A percentile compares a stretch with the other conserved stretches of the same genome.
These are phyloP conservation scores for Talaromyces rugulosus DNA, from an alignment of 2,329 filamentous ascomycete genomes.

Conservation along the genomic window DNA sequence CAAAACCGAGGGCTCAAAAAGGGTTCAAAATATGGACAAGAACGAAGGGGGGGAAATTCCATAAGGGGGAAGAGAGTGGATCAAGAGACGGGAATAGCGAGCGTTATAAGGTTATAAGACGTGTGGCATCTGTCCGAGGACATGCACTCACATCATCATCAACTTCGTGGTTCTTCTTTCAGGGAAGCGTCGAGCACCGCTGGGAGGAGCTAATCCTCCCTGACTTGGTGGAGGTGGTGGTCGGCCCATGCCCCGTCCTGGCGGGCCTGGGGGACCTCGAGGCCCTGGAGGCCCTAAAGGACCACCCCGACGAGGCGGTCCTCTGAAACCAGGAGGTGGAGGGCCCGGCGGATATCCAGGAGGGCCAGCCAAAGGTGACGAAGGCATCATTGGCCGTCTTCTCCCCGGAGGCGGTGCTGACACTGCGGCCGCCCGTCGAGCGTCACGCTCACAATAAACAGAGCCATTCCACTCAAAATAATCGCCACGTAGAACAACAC, in stretches of 20 bases:
- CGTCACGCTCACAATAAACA: conserved; percentile 84
- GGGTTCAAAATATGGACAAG: not conserved
- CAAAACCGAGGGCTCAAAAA: conserved; percentile 7
- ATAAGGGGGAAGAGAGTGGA: not conserved
- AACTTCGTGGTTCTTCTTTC: conserved; percentile 47
- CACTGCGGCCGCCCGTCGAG: conserved; percentile 53
- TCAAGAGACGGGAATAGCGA: not conserved
- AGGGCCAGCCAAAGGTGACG: conserved; percentile 30
- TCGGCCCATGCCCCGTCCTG: conserved; percentile 19
- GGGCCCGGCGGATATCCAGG: conserved; percentile 21
- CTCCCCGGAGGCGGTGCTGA: conserved; percentile 22
- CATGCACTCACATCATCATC: conserved; percentile 44
- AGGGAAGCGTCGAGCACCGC: conserved; percentile 39
- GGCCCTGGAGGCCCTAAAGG: conserved; percentile 13
- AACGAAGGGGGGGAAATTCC: not conserved
- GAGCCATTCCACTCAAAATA: conserved; percentile 84
- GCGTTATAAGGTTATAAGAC: not conserved
- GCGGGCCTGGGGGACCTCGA: conserved; percentile 17
- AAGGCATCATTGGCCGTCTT: conserved; percentile 29
- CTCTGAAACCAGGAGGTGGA: conserved; percentile 16
- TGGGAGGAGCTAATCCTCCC: conserved; percentile 16
- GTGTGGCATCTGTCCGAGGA: conserved; percentile 2
- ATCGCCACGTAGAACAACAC: conserved; percentile 68
- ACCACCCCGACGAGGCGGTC: conserved; percentile 22
- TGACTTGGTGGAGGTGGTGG: conserved; percentile 7